Conservation (phyloP, 352 stramenopile species). For the Globisporangium apiculatum region DNA sequence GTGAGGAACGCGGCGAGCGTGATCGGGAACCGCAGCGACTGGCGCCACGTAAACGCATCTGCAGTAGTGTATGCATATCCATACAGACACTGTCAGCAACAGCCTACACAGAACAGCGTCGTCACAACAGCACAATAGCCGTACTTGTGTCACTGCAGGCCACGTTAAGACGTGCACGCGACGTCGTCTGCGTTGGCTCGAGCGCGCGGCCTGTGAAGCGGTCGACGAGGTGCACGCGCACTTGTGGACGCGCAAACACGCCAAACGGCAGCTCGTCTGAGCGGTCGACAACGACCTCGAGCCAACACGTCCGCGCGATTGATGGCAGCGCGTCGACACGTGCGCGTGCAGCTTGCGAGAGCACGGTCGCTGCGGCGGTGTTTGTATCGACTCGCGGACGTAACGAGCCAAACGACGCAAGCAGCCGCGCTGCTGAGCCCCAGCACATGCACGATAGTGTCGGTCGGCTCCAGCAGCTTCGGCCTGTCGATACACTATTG, state of each 20-base stretch:
- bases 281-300: slow-evolving; percentile 30
- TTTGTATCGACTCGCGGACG: slow-evolving; percentile 2
- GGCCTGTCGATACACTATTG: neutral
- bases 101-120: too few species aligned
- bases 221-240: slow-evolving; percentile 44
- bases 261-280: slow-evolving; percentile 51
- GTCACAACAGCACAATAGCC: neutral
- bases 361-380: neutral
- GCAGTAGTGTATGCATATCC: neutral
- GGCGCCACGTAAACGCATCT: slow-evolving; percentile 54
- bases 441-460: slow-evolving; percentile 9
- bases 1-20: slow-evolving; percentile 27
- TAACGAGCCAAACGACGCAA: neutral
- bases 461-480: slow-evolving; percentile 6
- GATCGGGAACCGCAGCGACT: slow-evolving; percentile 26
- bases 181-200: slow-evolving; percentile 19
- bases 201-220: slow-evolving; percentile 40
- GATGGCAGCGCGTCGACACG: slow-evolving; percentile 2
- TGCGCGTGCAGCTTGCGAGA: neutral
- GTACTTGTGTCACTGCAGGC: slow-evolving; percentile 8
- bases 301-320: slow-evolving; percentile 15
- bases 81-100: neutral
- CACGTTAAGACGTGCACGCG: slow-evolving; percentile 9
- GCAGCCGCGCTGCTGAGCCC: neutral
- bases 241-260: slow-evolving; percentile 30